Base-by-base conservation (phyloP, 768 basidiomycete genomes). In the Mycena alexandri region DNA sequence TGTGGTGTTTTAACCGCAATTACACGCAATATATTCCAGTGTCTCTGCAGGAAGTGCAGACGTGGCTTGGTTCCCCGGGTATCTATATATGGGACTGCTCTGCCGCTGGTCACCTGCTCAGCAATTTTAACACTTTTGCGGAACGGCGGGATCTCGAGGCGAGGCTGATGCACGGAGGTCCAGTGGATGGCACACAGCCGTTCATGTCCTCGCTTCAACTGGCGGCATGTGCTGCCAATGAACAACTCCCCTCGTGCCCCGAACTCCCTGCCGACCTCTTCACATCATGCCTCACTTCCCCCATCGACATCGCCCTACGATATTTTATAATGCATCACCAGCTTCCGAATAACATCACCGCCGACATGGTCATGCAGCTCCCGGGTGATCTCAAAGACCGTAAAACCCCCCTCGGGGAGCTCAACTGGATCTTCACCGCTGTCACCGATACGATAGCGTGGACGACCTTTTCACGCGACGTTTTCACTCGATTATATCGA, bases 401-500 rank as follows among this genome's bases (percentile, higher is more conserved):
- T 21, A 88, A 96, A 25, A 99, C 98, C 0, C 96, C 98, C 1
- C 83, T 99, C 0, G 98, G 98, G 56, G 98, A 99, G 80, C 87
- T 99, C n/a, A 98, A 97, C 76, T 99, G 98, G 98, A 99, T 99
- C 69, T 99, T 99, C 80, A 99, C 96, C 1, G 95, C 97, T 38
- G 94, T 99, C 62, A 99, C 98, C 17, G 98, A 99, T 79, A 99
- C 98, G 11, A 99, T 99, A 68, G 98, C 98, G 9, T 99, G 98
- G 98, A 96, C 96, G 16, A 94, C 95, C 3, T 97, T 99, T 77
- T 92, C 96, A 43, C 88, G 92, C 51, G 96, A 98, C 42, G 87
- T 94, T 5, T 99, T 99, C 79, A 96, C 95, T 19, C 89, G 95
- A 41, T 80, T 99, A 25, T 99, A 98, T 78, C 87, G 98, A 48